A percentile compares a stretch with the other conserved stretches of the same genome.
Evolutionary conservation across 2,329 filamentous ascomycete genomes (phyloP).

Genomic region (Diaporthe sp.): DNA sequence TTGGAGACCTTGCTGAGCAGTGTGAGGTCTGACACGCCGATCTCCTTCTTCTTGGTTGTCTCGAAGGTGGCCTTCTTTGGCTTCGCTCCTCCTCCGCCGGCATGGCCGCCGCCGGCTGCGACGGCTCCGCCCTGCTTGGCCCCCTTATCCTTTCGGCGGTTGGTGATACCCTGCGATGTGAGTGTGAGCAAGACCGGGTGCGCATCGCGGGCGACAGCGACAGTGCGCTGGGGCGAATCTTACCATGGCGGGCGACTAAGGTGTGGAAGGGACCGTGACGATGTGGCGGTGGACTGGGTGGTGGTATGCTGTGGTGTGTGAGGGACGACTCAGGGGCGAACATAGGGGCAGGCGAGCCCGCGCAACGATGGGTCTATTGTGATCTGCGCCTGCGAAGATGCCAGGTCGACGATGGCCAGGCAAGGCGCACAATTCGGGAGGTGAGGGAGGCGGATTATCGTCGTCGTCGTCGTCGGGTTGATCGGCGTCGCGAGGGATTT

Average conservation of each 20-base stretch:
- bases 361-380: conserved; percentile 29
- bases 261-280: conserved; percentile 10
- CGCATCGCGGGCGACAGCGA: neutral
- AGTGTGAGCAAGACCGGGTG: conserved; percentile 31
- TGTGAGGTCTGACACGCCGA: conserved; percentile 97
- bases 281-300: conserved; percentile 16
- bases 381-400: conserved; percentile 26
- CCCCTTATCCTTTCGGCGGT: conserved; percentile 63
- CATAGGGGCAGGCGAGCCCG: conserved; percentile 30
- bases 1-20: conserved; percentile 99
- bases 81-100: conserved; percentile 66
- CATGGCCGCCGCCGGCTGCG: conserved; percentile 56
- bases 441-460: neutral
- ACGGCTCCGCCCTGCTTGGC: conserved; percentile 58
- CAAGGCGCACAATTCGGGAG: conserved; percentile 21
- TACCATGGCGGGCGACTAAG: conserved; percentile 40
- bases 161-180: conserved; percentile 61
- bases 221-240: conserved; percentile 14
- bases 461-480: conserved; percentile 19
- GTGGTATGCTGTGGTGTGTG: conserved; percentile 30
- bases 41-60: conserved; percentile 98
- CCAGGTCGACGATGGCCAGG: conserved; percentile 21
- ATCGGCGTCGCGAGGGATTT: conserved; percentile 24
- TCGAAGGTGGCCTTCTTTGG: conserved; percentile 98
- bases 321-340: conserved; percentile 24